Conservation (phyloP, 1,284 basidiomycete genomes). For the Schizopora paradoxa region DNA sequence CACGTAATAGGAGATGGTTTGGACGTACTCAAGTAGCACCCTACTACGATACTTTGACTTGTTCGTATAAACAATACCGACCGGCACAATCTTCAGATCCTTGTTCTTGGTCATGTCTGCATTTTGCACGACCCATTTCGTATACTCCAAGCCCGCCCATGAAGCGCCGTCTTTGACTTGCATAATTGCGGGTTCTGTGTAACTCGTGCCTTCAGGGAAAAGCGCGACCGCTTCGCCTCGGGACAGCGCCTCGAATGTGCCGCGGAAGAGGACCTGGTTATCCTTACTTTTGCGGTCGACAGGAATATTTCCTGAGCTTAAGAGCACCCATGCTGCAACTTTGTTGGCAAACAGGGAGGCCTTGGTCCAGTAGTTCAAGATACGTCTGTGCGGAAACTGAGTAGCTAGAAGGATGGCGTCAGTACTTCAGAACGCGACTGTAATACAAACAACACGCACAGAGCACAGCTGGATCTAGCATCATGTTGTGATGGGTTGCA, state of each 20-base stretch:
- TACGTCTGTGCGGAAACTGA: conserved; percentile 70
- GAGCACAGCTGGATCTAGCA: conserved; percentile 76
- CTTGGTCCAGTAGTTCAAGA: conserved; percentile 95
- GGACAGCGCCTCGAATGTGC: conserved; percentile 83
- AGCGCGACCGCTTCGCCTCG: conserved; percentile 80
- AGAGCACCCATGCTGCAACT: conserved; percentile 67
- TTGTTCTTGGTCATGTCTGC: conserved; percentile 38
- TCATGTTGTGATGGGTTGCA: conserved; percentile 90
- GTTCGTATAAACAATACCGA: conserved; percentile 89
- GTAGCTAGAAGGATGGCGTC: conserved; percentile 46
- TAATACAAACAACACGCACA: conserved; percentile 46
- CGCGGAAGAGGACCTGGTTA: conserved; percentile 82
- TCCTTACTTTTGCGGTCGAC: conserved; percentile 92
- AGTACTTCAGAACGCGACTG: conserved; percentile 17
- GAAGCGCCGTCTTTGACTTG: conserved; percentile 94
- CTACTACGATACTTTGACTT: conserved; percentile 90
- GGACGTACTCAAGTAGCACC: conserved; percentile 35
- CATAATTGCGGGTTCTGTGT: conserved; percentile 88
- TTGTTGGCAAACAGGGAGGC: conserved; percentile 78
- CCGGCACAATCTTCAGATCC: conserved; percentile 65
- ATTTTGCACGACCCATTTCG: conserved; percentile 65
- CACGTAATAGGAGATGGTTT: conserved; percentile 11
- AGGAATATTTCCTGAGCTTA: conserved; percentile 90
- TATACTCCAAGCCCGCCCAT: conserved; percentile 93
- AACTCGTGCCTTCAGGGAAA: conserved; percentile 91